phyloP scores from a whole-genome alignment of 257 asterid species.

The Leptodermis oblonga region DNA sequence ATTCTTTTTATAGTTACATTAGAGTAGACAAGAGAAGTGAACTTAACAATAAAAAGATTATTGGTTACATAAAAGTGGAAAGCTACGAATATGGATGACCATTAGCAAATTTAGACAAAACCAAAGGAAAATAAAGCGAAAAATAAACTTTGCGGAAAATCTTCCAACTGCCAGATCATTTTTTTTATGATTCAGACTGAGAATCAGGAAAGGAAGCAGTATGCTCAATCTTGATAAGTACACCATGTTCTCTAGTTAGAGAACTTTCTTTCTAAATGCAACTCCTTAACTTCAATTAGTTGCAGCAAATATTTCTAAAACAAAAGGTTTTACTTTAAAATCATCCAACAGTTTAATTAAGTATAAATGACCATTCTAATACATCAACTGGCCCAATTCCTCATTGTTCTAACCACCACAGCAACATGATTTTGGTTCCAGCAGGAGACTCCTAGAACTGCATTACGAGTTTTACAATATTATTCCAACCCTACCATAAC shows the following conservation, averaged over 20 bases:
- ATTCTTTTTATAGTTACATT: too few species aligned
- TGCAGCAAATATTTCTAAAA: neutral
- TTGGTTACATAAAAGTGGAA: neutral
- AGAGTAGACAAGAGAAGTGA: neutral
- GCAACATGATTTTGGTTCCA: neutral
- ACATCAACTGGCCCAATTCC: neutral
- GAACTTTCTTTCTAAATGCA: neutral
- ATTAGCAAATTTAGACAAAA: neutral
- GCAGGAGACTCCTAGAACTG: neutral
- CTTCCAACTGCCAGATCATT: neutral
- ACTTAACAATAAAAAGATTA: neutral
- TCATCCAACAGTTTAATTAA: neutral
- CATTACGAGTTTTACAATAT: neutral
- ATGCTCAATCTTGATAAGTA: neutral
- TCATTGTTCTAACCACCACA: neutral
- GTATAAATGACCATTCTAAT: neutral
- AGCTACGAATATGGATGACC: neutral
- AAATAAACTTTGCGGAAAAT: neutral
- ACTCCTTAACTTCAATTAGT: neutral
- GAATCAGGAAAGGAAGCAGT: neutral
- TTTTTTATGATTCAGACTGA: neutral
- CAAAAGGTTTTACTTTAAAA: neutral
- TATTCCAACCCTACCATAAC: neutral
- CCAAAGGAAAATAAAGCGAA: too few species aligned
- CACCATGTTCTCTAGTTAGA: neutral